These are phyloP conservation scores for Mucor saturninus DNA, from an alignment of 371 early-diverging fungal species.

Conservation along the genomic window DNA sequence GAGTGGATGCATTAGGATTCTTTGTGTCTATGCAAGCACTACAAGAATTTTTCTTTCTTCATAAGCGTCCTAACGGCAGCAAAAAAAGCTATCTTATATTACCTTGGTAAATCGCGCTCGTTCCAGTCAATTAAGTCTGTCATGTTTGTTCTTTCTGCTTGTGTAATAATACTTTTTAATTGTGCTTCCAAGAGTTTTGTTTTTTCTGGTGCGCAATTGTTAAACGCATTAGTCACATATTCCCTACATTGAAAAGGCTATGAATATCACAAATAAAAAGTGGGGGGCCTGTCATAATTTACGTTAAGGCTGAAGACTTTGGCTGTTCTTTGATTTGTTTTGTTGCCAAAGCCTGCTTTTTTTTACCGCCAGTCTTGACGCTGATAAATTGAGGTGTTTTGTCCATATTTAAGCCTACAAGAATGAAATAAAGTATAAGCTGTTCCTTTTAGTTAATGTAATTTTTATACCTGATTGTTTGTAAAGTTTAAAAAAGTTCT, in stretches of 20 bases:
- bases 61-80: not conserved
- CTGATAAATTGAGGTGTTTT: conserved; percentile 23
- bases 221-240: conserved; percentile 58
- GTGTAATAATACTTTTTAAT: conserved; percentile 46
- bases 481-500: too few relatives aligned
- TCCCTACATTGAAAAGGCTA: conserved; percentile 31
- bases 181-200: conserved; percentile 50
- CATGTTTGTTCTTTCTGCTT: conserved; percentile 38
- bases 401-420: conserved; percentile 4
- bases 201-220: conserved; percentile 40
- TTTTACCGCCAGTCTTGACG: conserved; percentile 23
- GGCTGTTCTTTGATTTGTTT: not conserved
- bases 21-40: conserved; percentile 23
- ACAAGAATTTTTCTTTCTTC: not conserved
- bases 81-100: not conserved
- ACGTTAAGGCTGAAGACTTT: not conserved
- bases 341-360: not conserved
- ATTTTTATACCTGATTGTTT: too few relatives aligned
- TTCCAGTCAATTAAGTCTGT: conserved; percentile 83
- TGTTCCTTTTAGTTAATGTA: conserved; percentile 1
- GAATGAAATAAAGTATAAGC: not conserved
- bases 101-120: conserved; percentile 52
- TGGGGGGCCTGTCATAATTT: not conserved
- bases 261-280: not conserved
- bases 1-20: conserved; percentile 14